Base-by-base conservation (phyloP, 805 yeast species). In the Jamesozyma jinghongensis region DNA sequence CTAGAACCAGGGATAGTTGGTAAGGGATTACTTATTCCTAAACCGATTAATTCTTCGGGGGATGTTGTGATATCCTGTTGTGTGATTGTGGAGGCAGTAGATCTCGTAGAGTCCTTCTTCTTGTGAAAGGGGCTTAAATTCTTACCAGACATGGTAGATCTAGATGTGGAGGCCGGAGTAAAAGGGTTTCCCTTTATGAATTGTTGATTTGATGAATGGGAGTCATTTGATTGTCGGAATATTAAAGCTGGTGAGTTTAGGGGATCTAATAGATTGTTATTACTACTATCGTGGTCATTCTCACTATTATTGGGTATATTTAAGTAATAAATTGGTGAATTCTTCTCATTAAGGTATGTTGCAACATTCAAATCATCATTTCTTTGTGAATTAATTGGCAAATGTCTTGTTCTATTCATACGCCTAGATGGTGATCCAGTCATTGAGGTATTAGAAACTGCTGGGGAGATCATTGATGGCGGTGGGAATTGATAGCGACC, bases 401-500 rank as follows among this genome's bases (percentile, higher is more conserved):
- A 10, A 29, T 36, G 29, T 28, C 36, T 25, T 12, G 28, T 13
- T 31, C 37, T 36, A 18, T 22, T 25, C 11, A 22, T 19, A 17
- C 45, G 33, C 32, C 42, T 48, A 1, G 40, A 29, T 8, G 51
- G 51, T 1, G 61, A 56, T 5, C 61, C 62, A 38, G 50, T 54
- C 28, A 56, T 40, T 2, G 61, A 53, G 0, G 53, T 47, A 32
- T 44, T 50, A n/a, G 60, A 46, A 4, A 43, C 40, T 2, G 59
- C 49, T 10, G 49, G 52, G 7, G 51, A 51, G 8, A 31, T 27
- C 47, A 41, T 41, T 11, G 44, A 22, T 20, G 60, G 60, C 7
- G 63, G 61, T n/a, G 65, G 65, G 36, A 61, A 61, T 38, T 57
- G 55, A 41, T 58, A 61, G n/a, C 46, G 51, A 11, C 63, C 65